A percentile compares a stretch with the other conserved stretches of the same genome.
These are phyloP conservation scores for Leptographium radiaticola DNA, from an alignment of 2,329 filamentous ascomycete genomes.

Conservation along the genomic window DNA sequence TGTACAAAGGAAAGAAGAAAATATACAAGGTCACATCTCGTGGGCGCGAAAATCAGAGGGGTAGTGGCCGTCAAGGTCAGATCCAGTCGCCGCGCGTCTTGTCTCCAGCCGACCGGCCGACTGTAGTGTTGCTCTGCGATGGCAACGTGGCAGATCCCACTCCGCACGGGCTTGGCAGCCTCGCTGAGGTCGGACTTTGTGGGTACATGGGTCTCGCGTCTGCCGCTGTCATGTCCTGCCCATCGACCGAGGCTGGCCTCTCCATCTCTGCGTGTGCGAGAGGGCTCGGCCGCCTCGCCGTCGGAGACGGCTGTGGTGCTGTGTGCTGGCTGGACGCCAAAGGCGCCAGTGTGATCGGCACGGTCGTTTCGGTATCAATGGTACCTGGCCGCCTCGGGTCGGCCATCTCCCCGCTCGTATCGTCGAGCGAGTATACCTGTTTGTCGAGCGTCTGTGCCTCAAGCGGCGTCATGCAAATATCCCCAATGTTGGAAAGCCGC, in stretches of 20 bases:
- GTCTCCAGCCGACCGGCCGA: background rate
- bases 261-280: constrained; percentile 2
- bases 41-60: background rate
- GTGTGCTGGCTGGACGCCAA: background rate
- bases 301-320: background rate
- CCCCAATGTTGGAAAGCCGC: constrained; percentile 47
- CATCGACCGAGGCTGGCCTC: background rate
- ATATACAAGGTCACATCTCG: background rate
- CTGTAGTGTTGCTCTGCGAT: constrained; percentile 11
- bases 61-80: background rate
- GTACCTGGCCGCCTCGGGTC: background rate
- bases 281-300: constrained; percentile 6
- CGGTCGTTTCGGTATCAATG: background rate
- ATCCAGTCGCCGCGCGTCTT: constrained; percentile 11
- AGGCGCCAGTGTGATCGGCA: background rate
- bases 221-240: constrained; percentile 1
- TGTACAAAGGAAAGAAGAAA: background rate
- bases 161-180: constrained; percentile 28
- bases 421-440: constrained; percentile 24
- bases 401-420: constrained; percentile 3
- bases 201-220: constrained; percentile 11
- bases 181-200: constrained; percentile 21
- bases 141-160: constrained; percentile 26
- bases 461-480: constrained; percentile 34
- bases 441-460: constrained; percentile 18